Conservation (phyloP, 1,139 yeast species). For the Taphrina populina region DNA sequence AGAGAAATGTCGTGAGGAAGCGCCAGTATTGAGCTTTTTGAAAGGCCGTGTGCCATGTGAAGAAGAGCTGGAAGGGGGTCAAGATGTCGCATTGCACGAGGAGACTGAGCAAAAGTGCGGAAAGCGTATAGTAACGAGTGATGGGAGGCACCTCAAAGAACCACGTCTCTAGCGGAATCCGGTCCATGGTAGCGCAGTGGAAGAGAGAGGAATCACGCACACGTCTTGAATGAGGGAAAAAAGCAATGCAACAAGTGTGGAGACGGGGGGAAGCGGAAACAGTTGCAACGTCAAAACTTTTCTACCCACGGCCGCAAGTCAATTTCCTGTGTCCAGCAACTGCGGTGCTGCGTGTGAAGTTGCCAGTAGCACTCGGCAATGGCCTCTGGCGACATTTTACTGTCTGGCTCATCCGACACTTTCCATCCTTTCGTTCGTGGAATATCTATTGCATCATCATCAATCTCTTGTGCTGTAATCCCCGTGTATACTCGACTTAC, state of each 20-base stretch:
- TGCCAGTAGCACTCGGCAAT: constrained; percentile 38
- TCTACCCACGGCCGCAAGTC: constrained; percentile 38
- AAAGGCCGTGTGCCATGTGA: constrained; percentile 44
- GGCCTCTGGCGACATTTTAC: constrained; percentile 36
- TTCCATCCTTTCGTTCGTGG: constrained; percentile 13
- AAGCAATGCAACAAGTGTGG: too few relatives aligned
- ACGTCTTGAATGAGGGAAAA: too few relatives aligned
- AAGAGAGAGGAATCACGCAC: too few relatives aligned
- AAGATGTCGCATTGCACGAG: constrained; percentile 41
- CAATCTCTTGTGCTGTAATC: neutral
- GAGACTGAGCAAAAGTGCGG: constrained; percentile 37
- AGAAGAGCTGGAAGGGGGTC: constrained; percentile 43
- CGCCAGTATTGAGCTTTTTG: constrained; percentile 49
- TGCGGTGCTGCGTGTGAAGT: constrained; percentile 36
- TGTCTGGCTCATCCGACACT: constrained; percentile 32
- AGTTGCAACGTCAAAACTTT: constrained; percentile 38
- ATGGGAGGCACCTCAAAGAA: constrained; percentile 48
- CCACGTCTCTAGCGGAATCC: constrained; percentile 42
- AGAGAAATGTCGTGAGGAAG: constrained; percentile 49
- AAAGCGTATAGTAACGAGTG: constrained; percentile 44
- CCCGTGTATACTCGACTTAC: neutral
- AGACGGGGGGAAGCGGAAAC: too few relatives aligned
- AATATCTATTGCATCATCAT: neutral
- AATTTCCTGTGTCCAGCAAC: constrained; percentile 37
- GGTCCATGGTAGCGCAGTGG: too few relatives aligned